Evolutionary conservation across 441 rosid species (phyloP).

Genomic region (Raphanus hybrid): DNA sequence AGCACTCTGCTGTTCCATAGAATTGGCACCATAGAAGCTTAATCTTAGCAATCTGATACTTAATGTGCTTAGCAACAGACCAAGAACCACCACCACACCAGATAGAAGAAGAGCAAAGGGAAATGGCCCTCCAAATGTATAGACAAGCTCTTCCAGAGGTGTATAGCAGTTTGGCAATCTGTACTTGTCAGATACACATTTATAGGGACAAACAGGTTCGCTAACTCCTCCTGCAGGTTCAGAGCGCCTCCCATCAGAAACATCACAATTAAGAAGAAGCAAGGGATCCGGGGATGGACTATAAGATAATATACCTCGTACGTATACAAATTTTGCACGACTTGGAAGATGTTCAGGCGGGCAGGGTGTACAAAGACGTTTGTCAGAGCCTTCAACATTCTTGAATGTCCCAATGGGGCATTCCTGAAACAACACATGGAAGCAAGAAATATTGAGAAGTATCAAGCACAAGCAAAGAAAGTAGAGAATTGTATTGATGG

Average conservation of each 20-base stretch:
- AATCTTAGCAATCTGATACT: constrained; percentile 77
- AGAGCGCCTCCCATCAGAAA: constrained; percentile 38
- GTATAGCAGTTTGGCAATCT: constrained; percentile 98
- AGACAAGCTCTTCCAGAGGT: constrained; percentile 92
- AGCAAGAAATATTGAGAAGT: constrained; percentile 29
- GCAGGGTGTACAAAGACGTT: constrained; percentile 84
- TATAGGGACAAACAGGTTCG: constrained; percentile 75
- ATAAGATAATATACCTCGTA: constrained; percentile 72
- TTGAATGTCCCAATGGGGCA: constrained; percentile 97
- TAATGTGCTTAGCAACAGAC: constrained; percentile 70
- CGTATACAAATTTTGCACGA: constrained; percentile 81
- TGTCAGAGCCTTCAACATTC: constrained; percentile 85
- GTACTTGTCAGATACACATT: constrained; percentile 90
- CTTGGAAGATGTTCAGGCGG: constrained; percentile 80
- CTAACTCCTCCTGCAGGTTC: constrained; percentile 82
- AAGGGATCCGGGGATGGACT: constrained; percentile 21
- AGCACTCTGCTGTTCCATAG: constrained; percentile 70
- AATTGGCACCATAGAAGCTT: constrained; percentile 60
- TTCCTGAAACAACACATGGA: constrained; percentile 59
- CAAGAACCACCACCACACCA: constrained; percentile 71
- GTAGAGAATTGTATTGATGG: constrained; percentile 13
- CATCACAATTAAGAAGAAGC: constrained; percentile 25
- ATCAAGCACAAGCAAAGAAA: constrained; percentile 20
- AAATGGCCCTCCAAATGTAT: constrained; percentile 97
- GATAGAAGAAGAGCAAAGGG: constrained; percentile 80